phyloP scores from a whole-genome alignment of 2,329 filamentous ascomycete genomes.

The Colletotrichum kahawae region DNA sequence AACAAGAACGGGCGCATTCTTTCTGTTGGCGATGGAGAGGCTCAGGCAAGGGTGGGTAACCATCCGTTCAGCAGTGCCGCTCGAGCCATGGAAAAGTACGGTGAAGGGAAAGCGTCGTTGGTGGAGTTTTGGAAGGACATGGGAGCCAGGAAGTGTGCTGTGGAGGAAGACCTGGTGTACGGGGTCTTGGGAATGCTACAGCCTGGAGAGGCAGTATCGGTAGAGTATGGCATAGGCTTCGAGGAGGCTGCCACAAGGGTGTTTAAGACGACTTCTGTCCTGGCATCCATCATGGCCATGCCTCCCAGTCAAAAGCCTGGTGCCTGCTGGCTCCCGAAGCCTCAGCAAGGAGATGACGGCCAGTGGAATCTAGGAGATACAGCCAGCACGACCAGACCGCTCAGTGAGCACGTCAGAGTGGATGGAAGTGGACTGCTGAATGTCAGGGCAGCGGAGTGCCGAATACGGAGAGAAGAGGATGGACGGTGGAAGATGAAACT shows the following conservation, averaged over 20 bases:
- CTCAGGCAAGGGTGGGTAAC: background rate
- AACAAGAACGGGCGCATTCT: background rate
- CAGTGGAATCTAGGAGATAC: background rate
- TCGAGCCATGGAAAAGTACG: background rate
- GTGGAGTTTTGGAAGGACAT: background rate
- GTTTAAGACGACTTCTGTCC: background rate
- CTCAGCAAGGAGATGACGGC: background rate
- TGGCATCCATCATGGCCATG: background rate
- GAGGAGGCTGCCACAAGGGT: background rate
- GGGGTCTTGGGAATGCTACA: background rate
- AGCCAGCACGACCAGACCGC: background rate
- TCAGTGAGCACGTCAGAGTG: background rate
- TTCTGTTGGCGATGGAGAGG: background rate
- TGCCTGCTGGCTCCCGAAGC: background rate
- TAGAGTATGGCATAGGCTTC: background rate
- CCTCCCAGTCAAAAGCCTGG: background rate
- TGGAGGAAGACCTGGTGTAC: background rate
- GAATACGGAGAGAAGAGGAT: background rate
- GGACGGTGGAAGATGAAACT: background rate
- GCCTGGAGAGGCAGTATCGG: background rate
- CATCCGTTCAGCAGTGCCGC: background rate
- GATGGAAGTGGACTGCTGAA: accelerated
- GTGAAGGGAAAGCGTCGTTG: background rate
- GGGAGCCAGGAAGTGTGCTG: background rate
- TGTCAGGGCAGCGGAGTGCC: background rate